phyloP scores from a whole-genome alignment of 176 grass and related monocot species.

The Oryza rufipogon region DNA sequence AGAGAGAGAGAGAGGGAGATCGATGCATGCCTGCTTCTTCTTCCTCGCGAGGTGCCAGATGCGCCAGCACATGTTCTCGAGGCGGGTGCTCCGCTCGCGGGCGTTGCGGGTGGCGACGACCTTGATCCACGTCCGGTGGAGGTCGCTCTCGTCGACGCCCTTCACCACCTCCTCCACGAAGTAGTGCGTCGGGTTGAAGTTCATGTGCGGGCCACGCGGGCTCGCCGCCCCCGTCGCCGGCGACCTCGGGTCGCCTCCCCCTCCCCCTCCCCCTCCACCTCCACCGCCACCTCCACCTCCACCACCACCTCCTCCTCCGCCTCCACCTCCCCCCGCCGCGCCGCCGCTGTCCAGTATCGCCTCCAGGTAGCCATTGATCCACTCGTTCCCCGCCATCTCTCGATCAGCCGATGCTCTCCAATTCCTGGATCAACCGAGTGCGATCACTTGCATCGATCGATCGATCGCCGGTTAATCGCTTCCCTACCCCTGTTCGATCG shows the following conservation, averaged over 20 bases:
- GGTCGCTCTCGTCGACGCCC: slow-evolving; percentile 93
- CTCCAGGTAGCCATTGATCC: slow-evolving; percentile 98
- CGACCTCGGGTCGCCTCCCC: slow-evolving; percentile 30
- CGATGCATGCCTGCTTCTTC: slow-evolving; percentile 77
- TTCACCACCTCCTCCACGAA: slow-evolving; percentile 99
- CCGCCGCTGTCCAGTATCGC: slow-evolving; percentile 87
- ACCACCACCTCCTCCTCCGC: background rate
- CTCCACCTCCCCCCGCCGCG: slow-evolving; percentile 30
- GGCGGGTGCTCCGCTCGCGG: slow-evolving; percentile 71
- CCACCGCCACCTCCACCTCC: background rate
- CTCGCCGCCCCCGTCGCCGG: slow-evolving; percentile 38
- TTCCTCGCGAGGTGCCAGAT: slow-evolving; percentile 98
- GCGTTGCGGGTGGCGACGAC: slow-evolving; percentile 94
- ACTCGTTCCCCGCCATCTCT: slow-evolving; percentile 81
- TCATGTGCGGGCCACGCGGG: slow-evolving; percentile 54
- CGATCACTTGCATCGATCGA: background rate
- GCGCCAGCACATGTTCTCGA: slow-evolving; percentile 99
- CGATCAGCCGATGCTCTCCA: no score
- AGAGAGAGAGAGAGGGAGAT: no score
- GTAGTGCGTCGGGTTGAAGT: slow-evolving; percentile 92
- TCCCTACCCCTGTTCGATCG: background rate
- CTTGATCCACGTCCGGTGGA: slow-evolving; percentile 98
- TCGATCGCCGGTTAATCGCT: no score
- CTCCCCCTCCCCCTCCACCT: background rate
- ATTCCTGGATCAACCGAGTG: slow-evolving; percentile 1